Evolutionary conservation across 108 stramenopile species (phyloP).

Genomic region (Fistulifera solaris): DNA sequence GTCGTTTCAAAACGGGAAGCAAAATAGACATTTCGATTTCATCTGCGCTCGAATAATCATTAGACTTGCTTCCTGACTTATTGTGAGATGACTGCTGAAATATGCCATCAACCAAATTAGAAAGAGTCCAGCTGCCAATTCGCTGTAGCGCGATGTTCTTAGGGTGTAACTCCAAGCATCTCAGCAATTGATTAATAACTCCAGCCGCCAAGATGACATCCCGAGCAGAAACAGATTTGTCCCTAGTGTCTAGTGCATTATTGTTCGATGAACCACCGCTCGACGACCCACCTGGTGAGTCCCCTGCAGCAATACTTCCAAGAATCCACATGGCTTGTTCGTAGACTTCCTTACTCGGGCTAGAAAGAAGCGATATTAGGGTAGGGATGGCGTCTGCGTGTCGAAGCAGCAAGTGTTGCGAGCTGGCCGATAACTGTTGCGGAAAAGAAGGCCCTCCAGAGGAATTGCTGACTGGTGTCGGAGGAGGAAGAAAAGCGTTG

Average conservation of each 20-base stretch:
- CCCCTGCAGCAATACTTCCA: slow-evolving; percentile 76
- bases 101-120: slow-evolving; percentile 64
- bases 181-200: slow-evolving; percentile 58
- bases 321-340: slow-evolving; percentile 83
- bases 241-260: slow-evolving; percentile 7
- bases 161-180: slow-evolving; percentile 53
- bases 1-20: slow-evolving; percentile 70
- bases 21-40: slow-evolving; percentile 74
- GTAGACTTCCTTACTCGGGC: slow-evolving; percentile 54
- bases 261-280: slow-evolving; percentile 12
- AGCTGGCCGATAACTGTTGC: slow-evolving; percentile 51
- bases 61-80: slow-evolving; percentile 9
- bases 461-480: slow-evolving; percentile 30
- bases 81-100: slow-evolving; percentile 34
- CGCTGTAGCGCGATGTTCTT: slow-evolving; percentile 59
- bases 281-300: slow-evolving; percentile 24
- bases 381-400: slow-evolving; percentile 83
- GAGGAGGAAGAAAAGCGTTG: slow-evolving; percentile 47
- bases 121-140: slow-evolving; percentile 73
- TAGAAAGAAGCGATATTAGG: slow-evolving; percentile 57
- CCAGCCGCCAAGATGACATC: slow-evolving; percentile 82
- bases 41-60: slow-evolving; percentile 47
- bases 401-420: slow-evolving; percentile 63
- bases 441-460: slow-evolving; percentile 23
- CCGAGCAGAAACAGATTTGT: slow-evolving; percentile 52